phyloP scores from a whole-genome alignment of 208 protist genomes.

The Leishmania tropica region DNA sequence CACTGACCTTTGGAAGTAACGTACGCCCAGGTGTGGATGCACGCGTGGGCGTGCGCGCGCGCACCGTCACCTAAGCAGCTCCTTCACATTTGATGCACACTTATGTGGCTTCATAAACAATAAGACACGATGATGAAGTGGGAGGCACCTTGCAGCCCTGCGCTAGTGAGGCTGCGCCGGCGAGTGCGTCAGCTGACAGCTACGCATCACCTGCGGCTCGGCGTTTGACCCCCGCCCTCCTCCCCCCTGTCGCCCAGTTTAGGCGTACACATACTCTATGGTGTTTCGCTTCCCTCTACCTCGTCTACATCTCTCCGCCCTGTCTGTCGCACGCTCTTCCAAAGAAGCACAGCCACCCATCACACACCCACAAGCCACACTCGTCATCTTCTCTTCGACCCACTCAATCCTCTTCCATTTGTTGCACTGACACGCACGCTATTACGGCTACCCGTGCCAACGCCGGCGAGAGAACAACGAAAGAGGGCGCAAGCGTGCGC shows the following conservation, averaged over 20 bases:
- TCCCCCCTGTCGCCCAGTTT: neutral
- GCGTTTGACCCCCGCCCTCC: neutral
- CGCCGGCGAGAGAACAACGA: neutral
- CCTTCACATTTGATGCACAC: neutral
- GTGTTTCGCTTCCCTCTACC: neutral
- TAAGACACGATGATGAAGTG: neutral
- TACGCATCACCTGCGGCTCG: neutral
- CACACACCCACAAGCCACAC: neutral
- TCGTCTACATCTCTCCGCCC: neutral
- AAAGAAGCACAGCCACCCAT: neutral
- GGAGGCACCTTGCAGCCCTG: neutral
- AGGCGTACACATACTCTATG: neutral
- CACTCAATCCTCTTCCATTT: neutral
- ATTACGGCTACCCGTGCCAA: neutral
- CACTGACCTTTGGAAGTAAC: constrained; percentile 38
- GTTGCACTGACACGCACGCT: neutral
- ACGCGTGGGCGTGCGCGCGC: neutral
- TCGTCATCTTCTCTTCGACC: neutral
- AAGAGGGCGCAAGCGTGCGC: neutral
- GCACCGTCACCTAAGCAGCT: neutral
- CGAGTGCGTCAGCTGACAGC: neutral
- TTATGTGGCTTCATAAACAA: neutral
- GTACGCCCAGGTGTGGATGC: neutral
- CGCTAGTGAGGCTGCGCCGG: neutral
- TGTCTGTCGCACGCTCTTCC: neutral